Conservation (phyloP, 208 protist species). For the Trypanosoma mega region DNA sequence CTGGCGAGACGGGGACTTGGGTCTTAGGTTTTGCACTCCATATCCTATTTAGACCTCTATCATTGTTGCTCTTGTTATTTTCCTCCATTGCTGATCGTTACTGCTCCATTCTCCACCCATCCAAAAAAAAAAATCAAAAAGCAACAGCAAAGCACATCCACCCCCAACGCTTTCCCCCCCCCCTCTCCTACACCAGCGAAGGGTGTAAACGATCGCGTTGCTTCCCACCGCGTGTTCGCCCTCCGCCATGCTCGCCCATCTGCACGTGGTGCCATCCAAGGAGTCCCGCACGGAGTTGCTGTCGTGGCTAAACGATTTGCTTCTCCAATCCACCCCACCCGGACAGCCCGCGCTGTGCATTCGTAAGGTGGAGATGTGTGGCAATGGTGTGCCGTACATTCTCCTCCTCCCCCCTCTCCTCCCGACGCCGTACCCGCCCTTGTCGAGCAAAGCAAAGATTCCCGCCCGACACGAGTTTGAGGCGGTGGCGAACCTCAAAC, state of each 20-base stretch:
- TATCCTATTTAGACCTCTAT: too few species aligned
- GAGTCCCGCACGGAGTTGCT: constrained; percentile 70
- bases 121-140: too few species aligned
- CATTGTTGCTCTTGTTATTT: too few species aligned
- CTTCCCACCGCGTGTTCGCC: too few species aligned
- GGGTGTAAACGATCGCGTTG: too few species aligned
- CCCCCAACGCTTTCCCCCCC: too few species aligned
- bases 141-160: too few species aligned
- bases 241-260: constrained; percentile 38
- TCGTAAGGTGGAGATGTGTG: constrained; percentile 80
- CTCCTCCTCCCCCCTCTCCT: constrained; percentile 93
- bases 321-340: constrained; percentile 37
- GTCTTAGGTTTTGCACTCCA: too few species aligned
- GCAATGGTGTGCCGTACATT: constrained; percentile 90
- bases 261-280: constrained; percentile 53
- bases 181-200: too few species aligned
- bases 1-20: too few species aligned
- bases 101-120: too few species aligned
- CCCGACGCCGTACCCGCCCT: constrained; percentile 72
- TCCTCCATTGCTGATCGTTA: too few species aligned
- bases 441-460: constrained; percentile 89
- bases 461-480: constrained; percentile 93
- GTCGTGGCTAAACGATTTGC: constrained; percentile 65
- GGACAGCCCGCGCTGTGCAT: constrained; percentile 35
- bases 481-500: constrained; percentile 95